phyloP scores from a whole-genome alignment of 805 yeast genomes.

The Spathaspora girioi region DNA sequence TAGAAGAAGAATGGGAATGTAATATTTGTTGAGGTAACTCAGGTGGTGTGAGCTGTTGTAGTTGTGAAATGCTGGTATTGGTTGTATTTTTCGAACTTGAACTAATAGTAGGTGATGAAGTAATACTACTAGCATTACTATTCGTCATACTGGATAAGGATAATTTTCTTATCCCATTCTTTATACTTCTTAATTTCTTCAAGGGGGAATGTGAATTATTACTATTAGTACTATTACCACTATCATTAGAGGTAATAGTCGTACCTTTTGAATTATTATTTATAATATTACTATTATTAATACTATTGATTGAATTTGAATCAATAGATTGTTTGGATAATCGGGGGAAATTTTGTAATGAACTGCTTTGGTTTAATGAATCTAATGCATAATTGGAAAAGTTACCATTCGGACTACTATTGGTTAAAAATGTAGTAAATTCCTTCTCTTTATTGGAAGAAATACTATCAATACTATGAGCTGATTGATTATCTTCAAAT shows the following conservation, averaged over 20 bases:
- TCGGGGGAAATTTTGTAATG: conserved; percentile 11
- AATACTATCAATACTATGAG: not conserved
- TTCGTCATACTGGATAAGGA: conserved; percentile 16
- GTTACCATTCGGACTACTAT: not conserved
- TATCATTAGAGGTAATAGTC: not conserved
- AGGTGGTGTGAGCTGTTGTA: not conserved
- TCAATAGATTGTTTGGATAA: not conserved
- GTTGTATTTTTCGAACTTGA: not conserved
- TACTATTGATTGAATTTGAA: not conserved
- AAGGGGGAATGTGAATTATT: conserved; percentile 17
- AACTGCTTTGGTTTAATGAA: conserved; percentile 6
- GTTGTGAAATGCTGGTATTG: not conserved
- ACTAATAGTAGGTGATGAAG: conserved; percentile 7
- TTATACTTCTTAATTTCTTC: conserved; percentile 33
- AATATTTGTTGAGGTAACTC: conserved; percentile 4
- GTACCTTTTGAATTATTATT: too few relatives aligned
- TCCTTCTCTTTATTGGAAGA: not conserved
- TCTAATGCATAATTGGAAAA: conserved; percentile 14
- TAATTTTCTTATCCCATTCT: conserved; percentile 36
- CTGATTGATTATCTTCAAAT: conserved; percentile 5
- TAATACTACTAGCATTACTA: conserved; percentile 7
- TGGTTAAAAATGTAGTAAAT: conserved; percentile 1
- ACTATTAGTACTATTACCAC: not conserved
- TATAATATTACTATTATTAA: too few relatives aligned
- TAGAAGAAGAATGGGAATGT: conserved; percentile 6